A percentile compares a stretch with the other conserved stretches of the same genome.
phyloP scores from a whole-genome alignment of 305 asterid species.

The Solanum hybrid region DNA sequence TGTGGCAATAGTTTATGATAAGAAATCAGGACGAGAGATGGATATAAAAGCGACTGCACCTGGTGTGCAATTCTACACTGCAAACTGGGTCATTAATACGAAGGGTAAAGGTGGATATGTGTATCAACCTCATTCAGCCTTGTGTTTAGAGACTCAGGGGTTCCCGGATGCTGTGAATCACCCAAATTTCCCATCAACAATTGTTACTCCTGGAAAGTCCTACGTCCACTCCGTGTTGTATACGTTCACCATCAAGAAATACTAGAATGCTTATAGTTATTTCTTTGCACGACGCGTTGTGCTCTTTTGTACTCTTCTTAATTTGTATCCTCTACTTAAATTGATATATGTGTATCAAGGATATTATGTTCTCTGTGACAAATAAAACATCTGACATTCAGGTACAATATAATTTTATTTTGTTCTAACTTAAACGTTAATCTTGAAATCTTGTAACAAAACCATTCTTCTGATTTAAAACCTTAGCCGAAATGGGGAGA shows the following conservation, averaged over 20 bases:
- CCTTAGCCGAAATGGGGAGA: not conserved
- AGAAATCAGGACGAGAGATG: slow-evolving; percentile 5
- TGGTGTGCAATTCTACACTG: slow-evolving; percentile 11
- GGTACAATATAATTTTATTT: not conserved
- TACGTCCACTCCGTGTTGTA: slow-evolving; percentile 44
- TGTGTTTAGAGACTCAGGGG: slow-evolving; percentile 84
- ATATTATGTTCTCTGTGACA: not conserved
- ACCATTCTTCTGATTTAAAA: too few species aligned
- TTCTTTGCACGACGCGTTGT: not conserved
- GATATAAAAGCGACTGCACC: slow-evolving; percentile 9
- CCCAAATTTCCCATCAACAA: slow-evolving; percentile 57
- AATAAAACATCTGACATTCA: not conserved
- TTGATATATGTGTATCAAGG: not conserved
- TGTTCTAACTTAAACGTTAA: not conserved
- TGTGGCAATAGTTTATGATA: slow-evolving; percentile 5
- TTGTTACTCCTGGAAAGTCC: slow-evolving; percentile 37
- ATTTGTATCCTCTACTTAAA: not conserved
- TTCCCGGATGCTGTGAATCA: slow-evolving; percentile 83
- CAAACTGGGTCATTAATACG: slow-evolving; percentile 30
- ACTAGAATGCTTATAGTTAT: not conserved
- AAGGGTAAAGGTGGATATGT: slow-evolving; percentile 64
- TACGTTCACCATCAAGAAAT: slow-evolving; percentile 21
- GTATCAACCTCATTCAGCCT: slow-evolving; percentile 46
- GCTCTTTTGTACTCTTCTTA: not conserved
- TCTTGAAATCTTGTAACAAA: too few species aligned